Evolutionary conservation across 352 stramenopile species (phyloP), one percentile per base, ranked within the genome.

Genomic region (Phytophthora fragariaefolia): DNA sequence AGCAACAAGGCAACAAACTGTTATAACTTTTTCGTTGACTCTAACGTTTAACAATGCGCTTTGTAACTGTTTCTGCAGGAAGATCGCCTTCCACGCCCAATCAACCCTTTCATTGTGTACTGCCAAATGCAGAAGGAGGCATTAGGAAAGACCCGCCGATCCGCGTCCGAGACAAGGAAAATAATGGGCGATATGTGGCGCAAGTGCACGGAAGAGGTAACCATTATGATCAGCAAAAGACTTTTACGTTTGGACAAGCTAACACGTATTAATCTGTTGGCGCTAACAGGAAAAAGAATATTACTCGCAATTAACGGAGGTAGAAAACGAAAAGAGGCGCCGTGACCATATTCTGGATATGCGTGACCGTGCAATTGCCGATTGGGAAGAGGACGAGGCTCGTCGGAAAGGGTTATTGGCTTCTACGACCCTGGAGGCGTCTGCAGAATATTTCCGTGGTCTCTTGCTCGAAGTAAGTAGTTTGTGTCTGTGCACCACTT

Each of bases 61-160:
- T 27, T 6, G 23, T 55, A 13, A 27, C 13, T 59, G 17, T 18
- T 12, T 56, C 8, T n/a, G 30, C 69, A 90, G 77, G 82, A 89
- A 36, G 68, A 74, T 13, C 86, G 86, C 27, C 65, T 68, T 60
- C 83, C 80, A 12, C 83, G 85, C 13, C 74, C 85, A 28, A 88
- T 93, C 72, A 93, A 93, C 36, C 82, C 85, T 36, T 93, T 93
- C 60, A 91, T 93, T 54, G 83, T 93, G 71, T 93, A 82, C 59
- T 93, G 85, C 42, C 85, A 93, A 68, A 74, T 92, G 45, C 85
- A 93, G 42, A 90, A 91, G 36, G 83, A 92, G 17, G 59, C 75
- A 26, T 72, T 92, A 22, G 69, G 67, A 22, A 83, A 82, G 17
- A 77, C 74, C n/a, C 70, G 77, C 1, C 82, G 82, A 4, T 93